Evolutionary conservation across 129 eudicot genomes (phyloP).

Genomic region (Ambrosia trifida): DNA sequence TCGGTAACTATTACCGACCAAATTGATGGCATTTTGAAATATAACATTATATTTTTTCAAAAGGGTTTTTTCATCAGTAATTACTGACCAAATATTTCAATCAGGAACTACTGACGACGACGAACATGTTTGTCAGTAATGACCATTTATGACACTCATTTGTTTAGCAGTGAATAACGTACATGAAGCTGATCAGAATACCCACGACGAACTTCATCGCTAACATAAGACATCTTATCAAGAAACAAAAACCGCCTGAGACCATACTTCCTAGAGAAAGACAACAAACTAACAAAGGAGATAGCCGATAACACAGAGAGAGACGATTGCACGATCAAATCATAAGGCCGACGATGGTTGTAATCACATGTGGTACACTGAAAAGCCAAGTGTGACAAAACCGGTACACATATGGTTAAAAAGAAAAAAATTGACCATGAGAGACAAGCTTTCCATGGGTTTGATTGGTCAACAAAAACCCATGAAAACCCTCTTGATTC

Average conservation of each 20-base stretch:
- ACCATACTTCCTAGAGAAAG: constrained; percentile 53
- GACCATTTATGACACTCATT: too few relatives aligned
- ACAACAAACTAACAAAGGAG: constrained; percentile 55
- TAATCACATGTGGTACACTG: constrained; percentile 57
- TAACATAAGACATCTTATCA: constrained; percentile 55
- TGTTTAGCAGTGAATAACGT: background rate
- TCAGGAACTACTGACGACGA: too few relatives aligned
- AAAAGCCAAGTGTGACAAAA: constrained; percentile 58
- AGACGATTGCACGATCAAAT: constrained; percentile 55
- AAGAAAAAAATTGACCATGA: constrained; percentile 69
- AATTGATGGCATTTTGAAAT: too few relatives aligned
- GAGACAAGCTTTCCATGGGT: constrained; percentile 49
- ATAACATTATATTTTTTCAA: too few relatives aligned
- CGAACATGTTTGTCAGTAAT: too few relatives aligned
- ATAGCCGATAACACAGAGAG: constrained; percentile 51
- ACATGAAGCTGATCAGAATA: constrained; percentile 65
- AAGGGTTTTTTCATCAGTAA: too few relatives aligned
- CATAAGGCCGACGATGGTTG: constrained; percentile 57
- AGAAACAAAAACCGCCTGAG: constrained; percentile 62
- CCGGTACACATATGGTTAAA: constrained; percentile 55
- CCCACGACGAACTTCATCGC: constrained; percentile 56
- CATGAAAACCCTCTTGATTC: constrained; percentile 50
- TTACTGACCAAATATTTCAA: too few relatives aligned
- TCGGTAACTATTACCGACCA: too few relatives aligned
- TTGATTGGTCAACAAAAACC: constrained; percentile 63